A percentile compares a stretch with the other conserved stretches of the same genome.
Evolutionary conservation across 108 stramenopile species (phyloP).

Genomic region (Skeletonema costatum): DNA sequence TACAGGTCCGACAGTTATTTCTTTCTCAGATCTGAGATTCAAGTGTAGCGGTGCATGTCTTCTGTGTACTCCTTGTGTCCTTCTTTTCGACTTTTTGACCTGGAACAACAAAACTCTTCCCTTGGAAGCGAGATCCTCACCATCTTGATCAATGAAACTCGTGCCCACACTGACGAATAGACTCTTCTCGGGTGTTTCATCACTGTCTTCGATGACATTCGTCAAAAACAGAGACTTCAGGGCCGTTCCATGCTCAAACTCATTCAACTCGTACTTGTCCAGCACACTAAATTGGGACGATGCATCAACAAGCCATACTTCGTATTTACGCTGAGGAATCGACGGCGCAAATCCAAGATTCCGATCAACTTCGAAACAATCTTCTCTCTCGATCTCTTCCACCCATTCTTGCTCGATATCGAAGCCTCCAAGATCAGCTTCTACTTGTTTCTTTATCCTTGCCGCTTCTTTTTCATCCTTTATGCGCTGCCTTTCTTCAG

Average conservation of each 20-base stretch:
- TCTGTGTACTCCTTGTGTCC: slow-evolving; percentile 17
- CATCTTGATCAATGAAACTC: slow-evolving; percentile 73
- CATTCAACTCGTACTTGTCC: slow-evolving; percentile 75
- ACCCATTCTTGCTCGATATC: slow-evolving; percentile 92
- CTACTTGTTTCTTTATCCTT: slow-evolving; percentile 81
- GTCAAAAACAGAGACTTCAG: slow-evolving; percentile 76
- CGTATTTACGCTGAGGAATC: slow-evolving; percentile 59
- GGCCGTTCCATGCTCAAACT: slow-evolving; percentile 75
- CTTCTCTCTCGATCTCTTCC: slow-evolving; percentile 86
- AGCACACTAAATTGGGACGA: slow-evolving; percentile 77
- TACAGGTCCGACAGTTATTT: slow-evolving; percentile 83
- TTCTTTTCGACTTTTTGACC: slow-evolving; percentile 40
- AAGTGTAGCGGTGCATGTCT: slow-evolving; percentile 47
- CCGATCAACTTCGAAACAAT: slow-evolving; percentile 77
- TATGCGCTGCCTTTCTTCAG: slow-evolving; percentile 71
- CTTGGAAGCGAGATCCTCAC: slow-evolving; percentile 81
- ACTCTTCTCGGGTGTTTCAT: slow-evolving; percentile 45
- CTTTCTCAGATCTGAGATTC: slow-evolving; percentile 73
- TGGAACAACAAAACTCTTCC: slow-evolving; percentile 76
- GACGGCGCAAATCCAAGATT: slow-evolving; percentile 78
- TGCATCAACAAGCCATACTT: slow-evolving; percentile 88
- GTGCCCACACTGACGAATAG: slow-evolving; percentile 78
- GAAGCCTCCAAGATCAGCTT: slow-evolving; percentile 90
- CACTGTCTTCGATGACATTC: slow-evolving; percentile 70
- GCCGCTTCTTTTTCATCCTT: slow-evolving; percentile 81